phyloP scores from a whole-genome alignment of 1,284 basidiomycete species.

The Schizophyllum amplum region DNA sequence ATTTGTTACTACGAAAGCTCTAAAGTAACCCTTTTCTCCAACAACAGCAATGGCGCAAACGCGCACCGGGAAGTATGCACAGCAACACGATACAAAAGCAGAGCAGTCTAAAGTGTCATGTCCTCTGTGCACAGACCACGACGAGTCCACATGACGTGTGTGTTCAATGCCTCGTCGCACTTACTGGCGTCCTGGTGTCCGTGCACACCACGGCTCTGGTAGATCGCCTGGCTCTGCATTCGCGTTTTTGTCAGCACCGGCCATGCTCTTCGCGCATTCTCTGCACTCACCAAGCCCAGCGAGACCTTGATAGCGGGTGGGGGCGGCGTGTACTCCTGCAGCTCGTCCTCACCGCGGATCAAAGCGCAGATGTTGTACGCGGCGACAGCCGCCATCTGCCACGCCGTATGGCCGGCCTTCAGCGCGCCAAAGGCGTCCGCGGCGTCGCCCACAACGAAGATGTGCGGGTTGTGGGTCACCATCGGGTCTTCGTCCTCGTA shows the following conservation, averaged over 20 bases:
- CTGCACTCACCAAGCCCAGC: constrained; percentile 43
- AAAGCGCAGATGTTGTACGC: constrained; percentile 45
- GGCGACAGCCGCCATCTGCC: constrained; percentile 50
- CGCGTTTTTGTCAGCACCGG: not conserved
- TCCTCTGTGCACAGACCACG: not conserved
- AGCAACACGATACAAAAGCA: too few species aligned
- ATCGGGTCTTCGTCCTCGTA: not conserved
- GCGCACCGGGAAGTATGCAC: not conserved
- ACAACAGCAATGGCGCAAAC: not conserved
- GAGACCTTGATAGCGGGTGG: constrained; percentile 67
- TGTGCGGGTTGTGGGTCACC: constrained; percentile 33
- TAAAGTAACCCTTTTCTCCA: not conserved
- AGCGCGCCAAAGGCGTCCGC: constrained; percentile 66
- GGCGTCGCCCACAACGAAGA: constrained; percentile 64
- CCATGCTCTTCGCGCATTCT: not conserved
- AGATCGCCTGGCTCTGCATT: not conserved
- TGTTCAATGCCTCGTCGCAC: not conserved
- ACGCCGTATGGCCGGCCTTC: constrained; percentile 67
- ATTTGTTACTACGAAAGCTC: not conserved
- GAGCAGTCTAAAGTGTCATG: not conserved
- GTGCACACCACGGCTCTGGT: not conserved
- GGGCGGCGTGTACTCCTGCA: constrained; percentile 50
- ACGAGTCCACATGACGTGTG: not conserved
- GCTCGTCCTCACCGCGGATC: constrained; percentile 21
- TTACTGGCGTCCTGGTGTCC: not conserved